Conservation (phyloP, 371 early-diverging fungal genomes). For the Smittium culicis region DNA sequence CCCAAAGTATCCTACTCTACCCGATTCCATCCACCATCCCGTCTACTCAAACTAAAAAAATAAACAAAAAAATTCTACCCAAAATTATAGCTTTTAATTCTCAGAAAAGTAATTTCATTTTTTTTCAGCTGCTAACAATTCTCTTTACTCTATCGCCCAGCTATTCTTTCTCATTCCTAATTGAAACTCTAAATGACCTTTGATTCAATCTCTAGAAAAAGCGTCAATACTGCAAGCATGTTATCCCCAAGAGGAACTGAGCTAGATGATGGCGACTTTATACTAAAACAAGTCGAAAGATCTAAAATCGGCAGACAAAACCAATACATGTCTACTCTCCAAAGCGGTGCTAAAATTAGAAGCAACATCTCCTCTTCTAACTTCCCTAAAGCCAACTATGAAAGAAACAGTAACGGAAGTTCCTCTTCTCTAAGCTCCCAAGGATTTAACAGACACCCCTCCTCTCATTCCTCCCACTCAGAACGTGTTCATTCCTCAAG, state of each 20-base stretch:
- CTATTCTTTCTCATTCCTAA: too few relatives aligned
- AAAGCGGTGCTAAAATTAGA: constrained; percentile 10
- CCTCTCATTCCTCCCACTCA: background rate
- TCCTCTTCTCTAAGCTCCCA: constrained; percentile 9
- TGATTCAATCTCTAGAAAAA: background rate
- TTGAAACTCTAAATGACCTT: too few relatives aligned
- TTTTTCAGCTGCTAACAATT: too few relatives aligned
- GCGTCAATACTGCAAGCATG: background rate
- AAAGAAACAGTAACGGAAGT: constrained; percentile 6
- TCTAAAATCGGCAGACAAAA: constrained; percentile 9
- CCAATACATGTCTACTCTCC: constrained; percentile 11
- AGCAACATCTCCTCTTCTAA: background rate
- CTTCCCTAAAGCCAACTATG: background rate
- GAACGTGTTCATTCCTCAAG: background rate
- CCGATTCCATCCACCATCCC: too few relatives aligned
- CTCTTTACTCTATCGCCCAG: too few relatives aligned
- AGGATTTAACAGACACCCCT: background rate
- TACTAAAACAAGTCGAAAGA: constrained; percentile 7
- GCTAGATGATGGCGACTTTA: constrained; percentile 9
- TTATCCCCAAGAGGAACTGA: constrained; percentile 8
- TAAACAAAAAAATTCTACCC: too few relatives aligned
- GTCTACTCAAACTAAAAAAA: too few relatives aligned
- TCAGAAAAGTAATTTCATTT: too few relatives aligned
- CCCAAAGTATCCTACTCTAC: too few relatives aligned
- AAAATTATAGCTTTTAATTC: too few relatives aligned